Evolutionary conservation across 176 grass and related monocot genomes (phyloP).

Genomic region (Oropetium thomaeum): DNA sequence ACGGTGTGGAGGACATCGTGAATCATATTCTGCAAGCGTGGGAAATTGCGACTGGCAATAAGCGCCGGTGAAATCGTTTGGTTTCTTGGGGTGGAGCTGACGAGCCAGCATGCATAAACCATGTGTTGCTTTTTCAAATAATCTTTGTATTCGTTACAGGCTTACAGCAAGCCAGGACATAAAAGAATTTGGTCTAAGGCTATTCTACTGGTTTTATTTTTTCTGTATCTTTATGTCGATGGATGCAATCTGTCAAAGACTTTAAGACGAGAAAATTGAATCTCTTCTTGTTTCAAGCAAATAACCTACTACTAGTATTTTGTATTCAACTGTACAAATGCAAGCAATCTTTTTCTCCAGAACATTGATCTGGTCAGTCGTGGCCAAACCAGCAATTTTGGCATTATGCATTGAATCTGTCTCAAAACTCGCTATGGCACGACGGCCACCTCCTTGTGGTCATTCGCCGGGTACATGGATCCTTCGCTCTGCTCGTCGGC

Average conservation of each 20-base stretch:
- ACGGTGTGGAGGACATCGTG: constrained; percentile 78
- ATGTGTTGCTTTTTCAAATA: not conserved
- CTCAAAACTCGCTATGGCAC: constrained; percentile 14
- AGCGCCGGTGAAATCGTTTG: constrained; percentile 35
- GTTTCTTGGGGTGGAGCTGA: not conserved
- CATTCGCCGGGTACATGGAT: constrained; percentile 45
- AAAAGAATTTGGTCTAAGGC: not conserved
- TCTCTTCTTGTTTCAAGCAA: not conserved
- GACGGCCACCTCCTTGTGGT: constrained; percentile 39
- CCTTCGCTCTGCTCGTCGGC: constrained; percentile 51
- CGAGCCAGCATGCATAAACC: not conserved
- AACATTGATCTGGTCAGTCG: not conserved
- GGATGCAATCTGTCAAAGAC: not conserved
- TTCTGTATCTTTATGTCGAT: not conserved
- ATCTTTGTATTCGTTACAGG: not conserved
- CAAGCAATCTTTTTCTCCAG: not conserved
- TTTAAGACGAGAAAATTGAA: not conserved
- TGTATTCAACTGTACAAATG: constrained; percentile 29
- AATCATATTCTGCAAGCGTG: constrained; percentile 70
- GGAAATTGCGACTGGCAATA: constrained; percentile 66
- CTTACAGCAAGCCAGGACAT: not conserved
- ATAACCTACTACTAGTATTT: not conserved
- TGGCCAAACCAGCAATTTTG: not conserved
- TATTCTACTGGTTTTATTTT: not conserved
- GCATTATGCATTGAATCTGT: not conserved